These are phyloP conservation scores for Populus davidiana DNA, from an alignment of 345 rosid species.

Conservation along the genomic window DNA sequence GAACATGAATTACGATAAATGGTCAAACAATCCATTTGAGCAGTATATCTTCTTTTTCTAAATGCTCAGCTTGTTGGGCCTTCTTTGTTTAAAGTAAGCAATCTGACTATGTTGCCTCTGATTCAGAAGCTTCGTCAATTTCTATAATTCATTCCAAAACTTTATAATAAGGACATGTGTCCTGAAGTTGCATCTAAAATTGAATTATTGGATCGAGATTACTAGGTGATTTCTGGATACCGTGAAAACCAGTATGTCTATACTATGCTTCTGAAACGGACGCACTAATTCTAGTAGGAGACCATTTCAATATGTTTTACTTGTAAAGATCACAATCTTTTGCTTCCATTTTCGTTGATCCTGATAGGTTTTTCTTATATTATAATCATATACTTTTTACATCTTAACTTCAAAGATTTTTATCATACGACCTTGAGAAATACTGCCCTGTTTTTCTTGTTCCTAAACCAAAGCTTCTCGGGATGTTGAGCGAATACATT, in stretches of 20 bases:
- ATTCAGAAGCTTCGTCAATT: neutral
- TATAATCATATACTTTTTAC: neutral
- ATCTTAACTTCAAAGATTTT: neutral
- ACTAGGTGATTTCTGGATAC: neutral
- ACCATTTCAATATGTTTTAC: neutral
- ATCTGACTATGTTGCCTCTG: neutral
- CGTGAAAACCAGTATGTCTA: neutral
- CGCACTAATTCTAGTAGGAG: neutral
- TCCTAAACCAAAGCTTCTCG: neutral
- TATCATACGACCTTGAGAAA: neutral
- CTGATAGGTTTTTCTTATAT: neutral
- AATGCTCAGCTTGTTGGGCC: neutral
- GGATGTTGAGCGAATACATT: slow-evolving; percentile 3
- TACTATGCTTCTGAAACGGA: neutral
- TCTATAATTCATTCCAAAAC: neutral
- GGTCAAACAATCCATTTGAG: slow-evolving; percentile 2
- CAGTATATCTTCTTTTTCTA: slow-evolving; percentile 2
- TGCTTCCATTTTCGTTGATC: neutral
- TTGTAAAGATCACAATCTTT: neutral
- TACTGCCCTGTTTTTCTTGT: neutral
- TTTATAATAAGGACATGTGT: neutral
- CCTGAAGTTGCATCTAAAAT: neutral
- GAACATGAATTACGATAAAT: neutral
- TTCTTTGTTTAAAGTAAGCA: neutral
- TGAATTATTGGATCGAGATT: neutral